These are phyloP conservation scores for Fusarium citri DNA, from an alignment of 2,329 filamentous ascomycete genomes.

Conservation along the genomic window DNA sequence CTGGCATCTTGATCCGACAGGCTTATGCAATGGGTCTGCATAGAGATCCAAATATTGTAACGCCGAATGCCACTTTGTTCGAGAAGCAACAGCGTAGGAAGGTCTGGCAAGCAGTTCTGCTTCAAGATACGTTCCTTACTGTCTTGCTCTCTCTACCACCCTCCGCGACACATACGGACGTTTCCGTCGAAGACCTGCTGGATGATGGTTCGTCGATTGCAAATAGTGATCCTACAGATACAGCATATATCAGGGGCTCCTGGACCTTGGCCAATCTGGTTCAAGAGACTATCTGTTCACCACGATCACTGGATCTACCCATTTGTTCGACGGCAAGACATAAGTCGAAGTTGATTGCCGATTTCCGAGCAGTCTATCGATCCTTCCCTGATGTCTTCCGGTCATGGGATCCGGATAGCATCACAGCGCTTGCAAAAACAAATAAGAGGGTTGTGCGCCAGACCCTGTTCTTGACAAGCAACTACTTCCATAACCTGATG, in stretches of 20 bases:
- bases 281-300: conserved; percentile 80
- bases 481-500: conserved; percentile 87
- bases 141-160: conserved; percentile 82
- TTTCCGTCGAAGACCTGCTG: conserved; percentile 77
- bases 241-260: conserved; percentile 78
- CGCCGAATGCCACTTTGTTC: conserved; percentile 72
- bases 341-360: conserved; percentile 75
- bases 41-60: conserved; percentile 80
- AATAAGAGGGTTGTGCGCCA: conserved; percentile 78
- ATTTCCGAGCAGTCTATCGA: conserved; percentile 78
- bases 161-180: conserved; percentile 82
- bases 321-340: conserved; percentile 76
- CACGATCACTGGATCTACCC: conserved; percentile 78
- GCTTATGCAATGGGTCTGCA: conserved; percentile 86
- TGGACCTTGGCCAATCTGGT: conserved; percentile 84
- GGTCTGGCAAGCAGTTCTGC: conserved; percentile 83
- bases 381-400: conserved; percentile 78
- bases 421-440: conserved; percentile 66
- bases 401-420: conserved; percentile 71
- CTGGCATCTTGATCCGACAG: conserved; percentile 80
- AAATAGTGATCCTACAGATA: conserved; percentile 72
- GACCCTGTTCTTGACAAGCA: conserved; percentile 82
- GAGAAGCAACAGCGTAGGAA: conserved; percentile 85
- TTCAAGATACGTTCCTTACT: conserved; percentile 85
- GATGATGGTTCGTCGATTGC: conserved; percentile 71